Conservation (phyloP, 108 stramenopile species). For the Nitzschia sp. region DNA sequence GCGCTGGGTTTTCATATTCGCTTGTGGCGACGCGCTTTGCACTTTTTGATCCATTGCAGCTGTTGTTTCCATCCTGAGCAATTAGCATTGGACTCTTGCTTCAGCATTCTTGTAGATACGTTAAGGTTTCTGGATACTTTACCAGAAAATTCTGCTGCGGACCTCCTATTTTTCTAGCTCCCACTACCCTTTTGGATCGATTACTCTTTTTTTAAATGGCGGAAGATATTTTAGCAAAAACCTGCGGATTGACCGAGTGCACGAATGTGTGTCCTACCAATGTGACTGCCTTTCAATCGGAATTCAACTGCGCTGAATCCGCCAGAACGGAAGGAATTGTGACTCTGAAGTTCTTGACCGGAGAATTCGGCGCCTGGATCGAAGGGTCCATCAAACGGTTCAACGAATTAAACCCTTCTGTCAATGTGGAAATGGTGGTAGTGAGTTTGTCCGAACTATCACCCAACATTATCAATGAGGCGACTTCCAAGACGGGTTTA, state of each 20-base stretch:
- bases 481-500: constrained; percentile 13
- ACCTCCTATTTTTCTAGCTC: no score
- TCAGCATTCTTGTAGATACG: no score
- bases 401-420: neutral
- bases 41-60: no score
- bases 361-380: constrained; percentile 2
- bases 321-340: neutral
- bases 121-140: no score
- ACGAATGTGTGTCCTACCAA: neutral
- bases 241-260: neutral
- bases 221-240: neutral
- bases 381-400: neutral
- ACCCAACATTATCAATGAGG: constrained; percentile 24
- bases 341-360: constrained; percentile 9
- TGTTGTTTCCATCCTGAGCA: no score
- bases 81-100: no score
- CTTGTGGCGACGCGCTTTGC: no score
- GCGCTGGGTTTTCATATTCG: no score
- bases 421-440: constrained; percentile 1
- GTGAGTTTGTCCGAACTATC: constrained; percentile 6
- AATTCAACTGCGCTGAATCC: constrained; percentile 6
- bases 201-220: no score
- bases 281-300: neutral
- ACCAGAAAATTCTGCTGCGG: no score
- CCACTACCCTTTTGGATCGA: no score